Base-by-base conservation (phyloP, 2,329 filamentous ascomycete genomes). In the Diaporthe humulicola region DNA sequence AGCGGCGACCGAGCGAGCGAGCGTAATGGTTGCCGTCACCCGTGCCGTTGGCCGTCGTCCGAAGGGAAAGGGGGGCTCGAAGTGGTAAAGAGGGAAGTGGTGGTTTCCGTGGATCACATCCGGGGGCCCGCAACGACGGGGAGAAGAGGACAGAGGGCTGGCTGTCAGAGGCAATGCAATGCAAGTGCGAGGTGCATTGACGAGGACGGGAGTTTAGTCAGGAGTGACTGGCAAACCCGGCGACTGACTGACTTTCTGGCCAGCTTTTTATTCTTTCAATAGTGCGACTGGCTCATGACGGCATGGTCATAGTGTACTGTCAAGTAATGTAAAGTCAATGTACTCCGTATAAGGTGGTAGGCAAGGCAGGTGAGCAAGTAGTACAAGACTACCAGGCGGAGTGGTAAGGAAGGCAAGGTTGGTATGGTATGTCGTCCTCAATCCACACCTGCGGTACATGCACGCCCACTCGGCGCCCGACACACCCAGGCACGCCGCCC, bases 191-290 rank as follows among this genome's bases (percentile, higher is more conserved):
- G 19, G 42, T 40, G 54, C 70, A 72, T 72, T 72, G 70, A 72
- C 48, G 64, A 69, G 54, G 64, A 45, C 72, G 67, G 48, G 72
- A 57, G 38, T 73, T 72, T 73, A 67, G 71, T 57, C 61, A 69
- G 71, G 52, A 69, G n/a, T 73, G 71, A 70, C 19, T 48, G 60
- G 71, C 50, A 45, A 42, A 28, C 64, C 30, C 42, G 50, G 52
- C 40, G 52, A 73, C 50, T 52, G 56, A 64, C 22, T 36, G 54
- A 57, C n/a, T 42, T 66, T 52, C 12, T 52, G 48, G 19, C 33
- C 36, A 45, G 19, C 58, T 15, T 38, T 60, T 61, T 40, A 52
- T 48, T 69, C 33, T 69, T 42, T 69, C 64, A 54, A 69, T 69
- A 69, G 64, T 69, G 48, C 64, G 45, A n/a, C 33, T 22, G 64